Base-by-base conservation (phyloP, 2,329 filamentous ascomycete genomes). In the Claviceps monticola region DNA sequence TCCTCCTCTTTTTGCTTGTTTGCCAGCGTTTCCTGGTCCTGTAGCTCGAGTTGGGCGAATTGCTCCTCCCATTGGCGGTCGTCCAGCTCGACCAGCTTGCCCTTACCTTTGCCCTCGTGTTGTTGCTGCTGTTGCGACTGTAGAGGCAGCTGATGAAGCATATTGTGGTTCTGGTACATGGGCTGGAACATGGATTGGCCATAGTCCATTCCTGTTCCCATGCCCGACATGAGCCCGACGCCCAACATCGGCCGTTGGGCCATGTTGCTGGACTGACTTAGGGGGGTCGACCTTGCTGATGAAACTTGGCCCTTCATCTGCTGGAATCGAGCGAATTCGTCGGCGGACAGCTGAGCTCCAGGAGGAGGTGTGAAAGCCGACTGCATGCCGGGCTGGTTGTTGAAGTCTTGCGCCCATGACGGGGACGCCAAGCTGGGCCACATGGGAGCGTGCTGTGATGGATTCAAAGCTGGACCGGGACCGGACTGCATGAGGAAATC, bases 31-130 rank as follows among this genome's bases (percentile, higher is more conserved):
- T 67, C 60, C 60, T 77, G 70, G 62, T 83, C 78, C 55, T 82
- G 74, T 56, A 84, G 71, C 65, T 91, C 88, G 64, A 96, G 83
- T 68, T 93, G 82, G 53, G 88, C 86, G 67, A 98, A 98, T 67
- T 97, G 89, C 60, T 89, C 88, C 69, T 97, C 91, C 93, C 93
- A 97, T 63, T 95, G 85, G 62, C 84, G 74, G 60, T 98, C 91
- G 64, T 96, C 88, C 23, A 97, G 78, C 71, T 97, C 93, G 13
- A 97, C 84, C 71, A 97, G 80, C 68, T 94, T 95, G 41, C 86
- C 90, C 66, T 97, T 97, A 54, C 86, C 87, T 67, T 89, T 86
- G 48, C 70, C 73, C 57, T 79, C 74, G 49, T 70, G 67, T 53
- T 72, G 70, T 59, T 71, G 72, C 59, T 70, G 68, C 51, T 72